Evolutionary conservation across 805 yeast genomes (phyloP), one percentile per base, ranked within the genome.

Genomic region (Schwanniomyces sp.): DNA sequence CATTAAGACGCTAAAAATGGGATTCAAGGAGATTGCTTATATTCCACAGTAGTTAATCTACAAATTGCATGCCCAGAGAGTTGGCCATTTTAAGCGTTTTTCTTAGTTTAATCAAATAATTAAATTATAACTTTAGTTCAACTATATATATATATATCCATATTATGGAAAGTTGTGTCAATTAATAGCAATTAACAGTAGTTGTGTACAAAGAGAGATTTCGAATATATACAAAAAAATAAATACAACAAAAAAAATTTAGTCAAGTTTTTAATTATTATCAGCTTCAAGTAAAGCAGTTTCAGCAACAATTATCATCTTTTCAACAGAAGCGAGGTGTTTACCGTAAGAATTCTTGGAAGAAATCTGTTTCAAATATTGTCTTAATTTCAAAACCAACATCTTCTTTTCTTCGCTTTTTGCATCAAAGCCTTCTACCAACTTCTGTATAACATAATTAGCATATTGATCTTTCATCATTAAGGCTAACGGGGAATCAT

Each of bases 381-480:
- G 89, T 68, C 85, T 81, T 52, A 92, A 88, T 56, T 86, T 85
- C 48, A 79, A 72, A 43, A 91, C 89, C 51, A 94, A 75, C 27
- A 82, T 64, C 43, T 75, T 82, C 67, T 88, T 85, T 58, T 88
- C 88, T 30, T 76, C 76, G 40, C 86, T 86, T 36, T 59, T 66
- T 7, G 76, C 67, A 51, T 80, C 81, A 34, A 91, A 80, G 2
- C 87, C 86, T 52, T 89, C 96, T 37, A 94, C 91, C 57, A 94
- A 78, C 65, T 92, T 91, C 67, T 94, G 99, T 43, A 94, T 90
- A 41, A 94, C 99, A 63, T 94, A 94, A 67, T 94, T 94, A 21
- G 98, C 99, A 70, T 86, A 94, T 64, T 94, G 98, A 66, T 94
- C 99, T 63, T 89, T 89, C 90, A 94, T 91, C 98, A 94, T 91